These are phyloP conservation scores for Spencermartinsiella europaea DNA, from an alignment of 805 yeast genomes.

Conservation along the genomic window DNA sequence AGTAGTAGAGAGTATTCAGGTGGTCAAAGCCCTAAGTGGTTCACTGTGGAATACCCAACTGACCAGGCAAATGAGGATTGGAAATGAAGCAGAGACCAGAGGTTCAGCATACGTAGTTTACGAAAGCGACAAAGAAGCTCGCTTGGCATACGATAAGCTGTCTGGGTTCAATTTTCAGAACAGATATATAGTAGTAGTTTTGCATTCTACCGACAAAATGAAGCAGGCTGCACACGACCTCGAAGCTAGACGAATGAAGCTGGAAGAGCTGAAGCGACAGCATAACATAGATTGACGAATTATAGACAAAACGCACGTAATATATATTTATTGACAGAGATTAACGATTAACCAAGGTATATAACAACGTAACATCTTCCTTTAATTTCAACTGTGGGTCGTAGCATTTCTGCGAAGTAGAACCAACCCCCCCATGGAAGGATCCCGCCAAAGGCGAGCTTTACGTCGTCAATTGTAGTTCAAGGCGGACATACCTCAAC, in stretches of 20 bases:
- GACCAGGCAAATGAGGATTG: conserved; percentile 45
- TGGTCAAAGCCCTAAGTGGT: not conserved
- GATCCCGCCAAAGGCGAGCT: too few species aligned
- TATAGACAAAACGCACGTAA: not conserved
- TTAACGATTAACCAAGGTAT: not conserved
- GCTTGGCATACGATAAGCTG: conserved; percentile 48
- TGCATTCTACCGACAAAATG: conserved; percentile 43
- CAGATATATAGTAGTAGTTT: conserved; percentile 49
- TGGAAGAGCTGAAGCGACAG: conserved; percentile 28
- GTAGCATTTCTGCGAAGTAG: too few species aligned
- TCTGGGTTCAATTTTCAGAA: conserved; percentile 58
- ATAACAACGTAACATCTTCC: not conserved
- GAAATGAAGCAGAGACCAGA: conserved; percentile 36
- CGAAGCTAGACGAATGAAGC: conserved; percentile 25
- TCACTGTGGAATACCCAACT: not conserved
- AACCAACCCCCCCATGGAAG: too few species aligned
- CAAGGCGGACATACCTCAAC: too few species aligned
- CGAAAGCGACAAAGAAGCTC: conserved; percentile 44
- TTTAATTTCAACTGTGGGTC: not conserved
- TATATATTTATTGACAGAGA: not conserved
- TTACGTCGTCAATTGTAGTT: too few species aligned
- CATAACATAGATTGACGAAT: conserved; percentile 19
- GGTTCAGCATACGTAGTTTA: conserved; percentile 56
- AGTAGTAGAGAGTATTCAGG: not conserved
- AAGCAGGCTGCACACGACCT: conserved; percentile 27